These are phyloP conservation scores for Ophiostoma novo-ulmi DNA, from an alignment of 2,329 filamentous ascomycete species.

Conservation along the genomic window DNA sequence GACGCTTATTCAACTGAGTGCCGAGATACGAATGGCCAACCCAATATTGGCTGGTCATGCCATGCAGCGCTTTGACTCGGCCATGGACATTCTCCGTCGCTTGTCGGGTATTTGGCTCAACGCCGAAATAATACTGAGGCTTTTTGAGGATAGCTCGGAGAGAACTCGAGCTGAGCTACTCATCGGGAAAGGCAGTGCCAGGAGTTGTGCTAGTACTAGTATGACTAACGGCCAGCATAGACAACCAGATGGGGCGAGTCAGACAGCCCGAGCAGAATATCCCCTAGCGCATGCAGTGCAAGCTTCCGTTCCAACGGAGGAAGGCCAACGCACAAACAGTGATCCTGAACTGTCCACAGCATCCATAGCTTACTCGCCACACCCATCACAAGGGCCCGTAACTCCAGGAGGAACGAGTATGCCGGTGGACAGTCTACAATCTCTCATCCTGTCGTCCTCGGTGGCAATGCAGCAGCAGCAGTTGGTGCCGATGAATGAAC, in stretches of 20 bases:
- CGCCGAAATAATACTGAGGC: constrained; percentile 27
- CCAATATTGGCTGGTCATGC: constrained; percentile 29
- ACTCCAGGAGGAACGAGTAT: not conserved
- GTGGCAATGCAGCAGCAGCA: constrained; percentile 16
- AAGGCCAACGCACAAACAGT: not conserved
- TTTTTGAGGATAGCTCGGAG: constrained; percentile 33
- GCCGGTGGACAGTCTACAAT: constrained; percentile 2
- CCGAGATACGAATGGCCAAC: constrained; percentile 29
- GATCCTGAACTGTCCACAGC: not conserved
- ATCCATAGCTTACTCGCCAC: not conserved
- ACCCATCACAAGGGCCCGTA: not conserved
- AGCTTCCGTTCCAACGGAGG: not conserved
- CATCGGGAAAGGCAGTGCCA: constrained; percentile 16
- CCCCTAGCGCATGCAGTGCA: not conserved
- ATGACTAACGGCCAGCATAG: not conserved
- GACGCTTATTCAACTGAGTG: constrained; percentile 28
- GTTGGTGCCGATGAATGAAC: constrained; percentile 22
- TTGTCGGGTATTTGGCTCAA: constrained; percentile 29
- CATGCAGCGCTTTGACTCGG: constrained; percentile 27
- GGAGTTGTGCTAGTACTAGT: not conserved
- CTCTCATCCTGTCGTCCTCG: not conserved
- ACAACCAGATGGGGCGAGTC: not conserved
- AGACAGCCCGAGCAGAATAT: not conserved
- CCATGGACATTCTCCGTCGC: constrained; percentile 26
- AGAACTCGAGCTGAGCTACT: constrained; percentile 14